phyloP scores from a whole-genome alignment of 371 early-diverging fungal genomes.

The Gilbertella persicaria region DNA sequence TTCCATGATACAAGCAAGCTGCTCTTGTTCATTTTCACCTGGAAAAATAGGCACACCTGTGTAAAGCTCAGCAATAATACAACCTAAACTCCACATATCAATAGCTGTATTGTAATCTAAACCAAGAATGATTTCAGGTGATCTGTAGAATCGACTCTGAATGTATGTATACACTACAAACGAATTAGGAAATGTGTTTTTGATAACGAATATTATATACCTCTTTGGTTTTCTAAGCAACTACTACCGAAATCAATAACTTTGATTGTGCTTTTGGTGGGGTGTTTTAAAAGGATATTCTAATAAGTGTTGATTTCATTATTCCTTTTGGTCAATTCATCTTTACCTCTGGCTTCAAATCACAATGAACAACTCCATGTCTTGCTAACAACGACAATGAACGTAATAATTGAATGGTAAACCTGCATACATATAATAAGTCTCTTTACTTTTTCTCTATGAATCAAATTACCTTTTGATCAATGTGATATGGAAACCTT shows the following conservation, averaged over 20 bases:
- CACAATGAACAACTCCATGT: slow-evolving; percentile 84
- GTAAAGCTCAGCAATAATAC: slow-evolving; percentile 96
- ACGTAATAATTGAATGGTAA: slow-evolving; percentile 76
- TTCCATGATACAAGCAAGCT: slow-evolving; percentile 93
- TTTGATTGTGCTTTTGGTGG: slow-evolving; percentile 68
- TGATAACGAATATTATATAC: slow-evolving; percentile 5
- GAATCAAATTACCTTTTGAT: slow-evolving; percentile 53
- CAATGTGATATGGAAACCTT: slow-evolving; percentile 73
- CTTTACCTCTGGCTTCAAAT: slow-evolving; percentile 84
- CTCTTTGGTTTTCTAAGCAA: slow-evolving; percentile 70
- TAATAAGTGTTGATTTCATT: slow-evolving; percentile 2
- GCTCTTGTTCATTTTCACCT: slow-evolving; percentile 96
- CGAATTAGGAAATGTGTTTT: not conserved
- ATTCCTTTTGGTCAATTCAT: not conserved
- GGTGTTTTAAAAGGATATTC: slow-evolving; percentile 67
- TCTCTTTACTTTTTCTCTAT: not conserved
- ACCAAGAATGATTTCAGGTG: slow-evolving; percentile 84
- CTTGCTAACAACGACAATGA: slow-evolving; percentile 66
- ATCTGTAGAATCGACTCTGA: slow-evolving; percentile 96
- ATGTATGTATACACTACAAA: slow-evolving; percentile 91
- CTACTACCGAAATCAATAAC: slow-evolving; percentile 95
- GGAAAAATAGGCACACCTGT: slow-evolving; percentile 96
- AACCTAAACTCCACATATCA: slow-evolving; percentile 99
- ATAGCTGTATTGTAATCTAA: slow-evolving; percentile 88
- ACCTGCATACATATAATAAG: slow-evolving; percentile 18